phyloP scores from a whole-genome alignment of 202 grass and related monocot genomes.

The Schoenoplectus tabernaemontani region DNA sequence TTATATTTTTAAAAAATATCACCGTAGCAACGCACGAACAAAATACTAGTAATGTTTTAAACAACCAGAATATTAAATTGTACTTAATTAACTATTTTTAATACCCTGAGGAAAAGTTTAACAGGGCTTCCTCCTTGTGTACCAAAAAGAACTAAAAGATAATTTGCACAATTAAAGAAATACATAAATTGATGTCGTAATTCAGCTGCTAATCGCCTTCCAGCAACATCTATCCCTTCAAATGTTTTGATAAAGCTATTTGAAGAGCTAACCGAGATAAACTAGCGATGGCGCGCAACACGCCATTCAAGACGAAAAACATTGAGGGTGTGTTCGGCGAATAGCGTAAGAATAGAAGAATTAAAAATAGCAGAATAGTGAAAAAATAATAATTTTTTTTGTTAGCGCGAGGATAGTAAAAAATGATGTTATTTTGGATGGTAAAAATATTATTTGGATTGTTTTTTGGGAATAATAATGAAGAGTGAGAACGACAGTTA shows the following conservation, averaged over 20 bases:
- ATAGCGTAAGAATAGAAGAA: no score
- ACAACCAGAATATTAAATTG: background rate
- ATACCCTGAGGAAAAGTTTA: background rate
- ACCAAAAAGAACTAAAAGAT: background rate
- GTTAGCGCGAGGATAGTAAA: no score
- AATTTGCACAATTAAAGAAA: background rate
- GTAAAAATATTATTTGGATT: no score
- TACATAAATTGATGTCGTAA: slow-evolving; percentile 31
- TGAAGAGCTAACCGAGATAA: slow-evolving; percentile 42
- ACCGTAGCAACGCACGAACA: no score
- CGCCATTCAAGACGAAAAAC: background rate
- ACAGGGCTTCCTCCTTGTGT: background rate
- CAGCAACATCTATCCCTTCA: slow-evolving; percentile 63
- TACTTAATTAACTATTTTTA: background rate
- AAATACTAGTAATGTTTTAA: background rate
- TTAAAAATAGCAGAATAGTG: no score
- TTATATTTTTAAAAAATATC: no score
- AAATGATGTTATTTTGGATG: no score
- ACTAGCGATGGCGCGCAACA: slow-evolving; percentile 17
- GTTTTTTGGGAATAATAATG: no score
- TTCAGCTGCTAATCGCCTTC: slow-evolving; percentile 84
- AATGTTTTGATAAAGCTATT: slow-evolving; percentile 74
- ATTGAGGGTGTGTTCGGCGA: no score
- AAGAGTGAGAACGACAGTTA: no score
- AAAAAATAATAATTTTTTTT: no score